Conservation (phyloP, 305 asterid genomes). For the Solanum hybrid region DNA sequence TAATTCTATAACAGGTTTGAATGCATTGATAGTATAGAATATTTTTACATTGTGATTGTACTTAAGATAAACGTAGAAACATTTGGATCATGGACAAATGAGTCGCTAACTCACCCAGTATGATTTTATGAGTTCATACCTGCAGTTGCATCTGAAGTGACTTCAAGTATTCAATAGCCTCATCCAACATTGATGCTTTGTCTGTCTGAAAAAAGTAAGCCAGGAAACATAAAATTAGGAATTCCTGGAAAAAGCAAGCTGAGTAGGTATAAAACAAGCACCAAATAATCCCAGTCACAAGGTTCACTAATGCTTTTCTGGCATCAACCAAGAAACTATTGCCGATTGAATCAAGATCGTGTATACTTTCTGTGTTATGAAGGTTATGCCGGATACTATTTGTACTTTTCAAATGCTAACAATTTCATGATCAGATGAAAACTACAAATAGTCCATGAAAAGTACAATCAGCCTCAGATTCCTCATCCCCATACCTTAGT, state of each 20-base stretch:
- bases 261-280: not conserved
- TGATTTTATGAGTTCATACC: conserved; percentile 29
- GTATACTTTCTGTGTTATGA: not conserved
- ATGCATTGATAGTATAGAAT: not conserved
- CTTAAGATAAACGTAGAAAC: not conserved
- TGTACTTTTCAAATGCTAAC: not conserved
- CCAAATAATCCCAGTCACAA: not conserved
- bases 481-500: conserved; percentile 44
- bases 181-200: conserved; percentile 85
- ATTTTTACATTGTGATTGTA: not conserved
- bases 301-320: not conserved
- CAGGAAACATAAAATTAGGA: not conserved
- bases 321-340: not conserved
- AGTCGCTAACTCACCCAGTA: not conserved
- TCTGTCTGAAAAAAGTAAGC: conserved; percentile 42
- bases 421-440: not conserved
- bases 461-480: not conserved
- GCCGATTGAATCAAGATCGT: not conserved
- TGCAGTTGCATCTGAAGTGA: conserved; percentile 78
- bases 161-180: conserved; percentile 86
- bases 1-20: not conserved
- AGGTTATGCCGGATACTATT: not conserved
- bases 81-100: not conserved
- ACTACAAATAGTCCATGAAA: not conserved
- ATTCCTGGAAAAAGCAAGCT: not conserved